Evolutionary conservation across 176 grass and related monocot genomes (phyloP).

Genomic region (Rhynchospora tenuis): DNA sequence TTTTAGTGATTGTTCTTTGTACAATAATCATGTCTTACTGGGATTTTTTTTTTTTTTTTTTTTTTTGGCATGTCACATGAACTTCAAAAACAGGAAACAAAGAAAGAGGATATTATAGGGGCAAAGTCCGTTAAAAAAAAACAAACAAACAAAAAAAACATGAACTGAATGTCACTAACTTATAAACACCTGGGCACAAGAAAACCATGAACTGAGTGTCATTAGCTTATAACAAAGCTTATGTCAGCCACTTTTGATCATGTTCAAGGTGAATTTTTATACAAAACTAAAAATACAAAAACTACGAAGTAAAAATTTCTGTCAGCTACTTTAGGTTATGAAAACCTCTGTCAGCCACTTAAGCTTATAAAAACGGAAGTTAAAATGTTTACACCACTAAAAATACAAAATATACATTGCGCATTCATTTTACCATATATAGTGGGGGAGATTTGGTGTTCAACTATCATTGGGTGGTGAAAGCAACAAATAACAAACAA

Average conservation of each 20-base stretch:
- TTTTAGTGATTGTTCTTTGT: neutral
- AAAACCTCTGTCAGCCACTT: neutral
- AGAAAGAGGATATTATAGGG: neutral
- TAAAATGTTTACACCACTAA: neutral
- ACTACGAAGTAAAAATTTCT: neutral
- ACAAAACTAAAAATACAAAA: neutral
- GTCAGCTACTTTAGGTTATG: neutral
- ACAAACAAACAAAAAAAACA: neutral
- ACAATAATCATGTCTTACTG: neutral
- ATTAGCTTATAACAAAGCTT: neutral
- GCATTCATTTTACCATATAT: neutral
- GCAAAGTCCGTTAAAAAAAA: neutral
- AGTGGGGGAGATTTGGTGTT: neutral
- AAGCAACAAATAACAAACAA: neutral
- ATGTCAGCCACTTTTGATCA: neutral
- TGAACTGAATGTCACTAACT: neutral
- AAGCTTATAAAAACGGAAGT: neutral
- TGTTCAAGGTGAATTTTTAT: neutral
- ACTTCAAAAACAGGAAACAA: neutral
- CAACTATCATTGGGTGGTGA: neutral
- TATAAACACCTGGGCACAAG: neutral
- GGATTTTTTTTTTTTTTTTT: too few relatives aligned
- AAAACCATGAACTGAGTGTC: neutral
- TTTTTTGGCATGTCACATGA: neutral
- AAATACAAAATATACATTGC: neutral